Percentiles rank a stretch among this genome's conserved stretches.
Conservation (phyloP, 768 basidiomycete genomes). For the Kwoniella sp. region DNA sequence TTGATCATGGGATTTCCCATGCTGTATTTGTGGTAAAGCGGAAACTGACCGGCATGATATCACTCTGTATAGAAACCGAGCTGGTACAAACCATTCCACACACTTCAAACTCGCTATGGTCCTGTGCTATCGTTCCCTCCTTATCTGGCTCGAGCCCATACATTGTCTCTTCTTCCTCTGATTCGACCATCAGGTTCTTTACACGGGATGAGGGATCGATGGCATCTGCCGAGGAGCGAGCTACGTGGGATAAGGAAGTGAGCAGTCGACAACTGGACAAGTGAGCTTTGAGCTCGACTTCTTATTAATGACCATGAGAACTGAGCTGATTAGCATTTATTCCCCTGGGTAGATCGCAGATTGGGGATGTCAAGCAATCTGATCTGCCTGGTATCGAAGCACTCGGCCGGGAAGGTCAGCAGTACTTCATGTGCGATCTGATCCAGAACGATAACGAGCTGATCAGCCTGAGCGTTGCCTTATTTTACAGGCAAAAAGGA, state of each 20-base stretch:
- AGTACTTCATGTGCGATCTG: neutral
- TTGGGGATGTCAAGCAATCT: slow-evolving; percentile 89
- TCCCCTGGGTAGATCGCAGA: slow-evolving; percentile 62
- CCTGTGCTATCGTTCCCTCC: slow-evolving; percentile 74
- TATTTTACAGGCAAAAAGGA: slow-evolving; percentile 75
- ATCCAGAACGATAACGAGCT: no score
- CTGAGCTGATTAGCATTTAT: slow-evolving; percentile 57
- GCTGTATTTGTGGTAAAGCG: slow-evolving; percentile 6
- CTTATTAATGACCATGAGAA: neutral
- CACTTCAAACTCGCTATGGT: slow-evolving; percentile 97
- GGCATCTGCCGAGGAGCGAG: slow-evolving; percentile 68
- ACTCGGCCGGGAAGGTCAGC: slow-evolving; percentile 69
- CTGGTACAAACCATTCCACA: slow-evolving; percentile 85
- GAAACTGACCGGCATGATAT: neutral
- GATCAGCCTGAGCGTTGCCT: no score
- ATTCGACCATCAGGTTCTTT: slow-evolving; percentile 84
- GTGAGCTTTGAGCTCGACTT: slow-evolving; percentile 32
- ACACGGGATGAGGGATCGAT: slow-evolving; percentile 69
- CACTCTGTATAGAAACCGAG: slow-evolving; percentile 68
- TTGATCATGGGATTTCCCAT: no score
- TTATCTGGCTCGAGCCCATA: slow-evolving; percentile 66
- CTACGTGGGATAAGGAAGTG: slow-evolving; percentile 61
- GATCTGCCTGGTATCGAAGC: slow-evolving; percentile 88
- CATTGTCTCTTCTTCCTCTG: slow-evolving; percentile 88
- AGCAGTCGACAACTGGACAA: slow-evolving; percentile 77